phyloP scores from a whole-genome alignment of 768 basidiomycete species.

The Podaxis carcinomalis region DNA sequence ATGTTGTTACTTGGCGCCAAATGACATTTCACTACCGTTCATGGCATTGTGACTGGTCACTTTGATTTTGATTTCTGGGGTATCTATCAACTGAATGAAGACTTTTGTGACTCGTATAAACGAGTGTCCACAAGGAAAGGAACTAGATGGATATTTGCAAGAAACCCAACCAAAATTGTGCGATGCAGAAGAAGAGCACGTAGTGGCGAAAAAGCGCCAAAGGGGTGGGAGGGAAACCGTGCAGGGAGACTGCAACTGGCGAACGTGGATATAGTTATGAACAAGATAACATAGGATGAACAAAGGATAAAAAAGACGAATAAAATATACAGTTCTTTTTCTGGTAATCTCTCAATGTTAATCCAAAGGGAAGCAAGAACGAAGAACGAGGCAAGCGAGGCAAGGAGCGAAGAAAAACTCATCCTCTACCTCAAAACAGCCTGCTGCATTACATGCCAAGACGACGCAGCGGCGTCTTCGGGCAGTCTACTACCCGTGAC shows the following conservation, averaged over 20 bases:
- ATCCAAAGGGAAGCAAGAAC: not conserved
- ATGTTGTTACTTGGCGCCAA: too few relatives aligned
- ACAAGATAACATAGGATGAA: not conserved
- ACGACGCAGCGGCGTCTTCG: not conserved
- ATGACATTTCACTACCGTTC: too few relatives aligned
- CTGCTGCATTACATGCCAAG: slow-evolving; percentile 1
- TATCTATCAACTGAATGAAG: not conserved
- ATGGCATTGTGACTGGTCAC: not conserved
- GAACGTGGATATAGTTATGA: not conserved
- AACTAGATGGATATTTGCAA: not conserved
- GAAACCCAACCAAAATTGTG: not conserved
- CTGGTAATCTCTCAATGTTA: not conserved
- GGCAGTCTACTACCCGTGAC: not conserved
- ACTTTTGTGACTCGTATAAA: not conserved
- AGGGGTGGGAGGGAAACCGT: not conserved
- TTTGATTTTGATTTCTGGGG: not conserved
- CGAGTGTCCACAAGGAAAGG: not conserved
- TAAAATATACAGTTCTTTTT: not conserved
- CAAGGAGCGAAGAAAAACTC: not conserved
- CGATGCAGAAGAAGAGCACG: not conserved
- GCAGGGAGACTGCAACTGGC: not conserved
- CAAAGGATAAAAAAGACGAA: not conserved
- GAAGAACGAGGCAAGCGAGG: not conserved
- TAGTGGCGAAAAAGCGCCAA: not conserved
- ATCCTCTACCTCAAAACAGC: not conserved